A percentile compares a stretch with the other conserved stretches of the same genome.
Conservation (phyloP, 495 filamentous ascomycete species). For the Penicillium coprophilum region DNA sequence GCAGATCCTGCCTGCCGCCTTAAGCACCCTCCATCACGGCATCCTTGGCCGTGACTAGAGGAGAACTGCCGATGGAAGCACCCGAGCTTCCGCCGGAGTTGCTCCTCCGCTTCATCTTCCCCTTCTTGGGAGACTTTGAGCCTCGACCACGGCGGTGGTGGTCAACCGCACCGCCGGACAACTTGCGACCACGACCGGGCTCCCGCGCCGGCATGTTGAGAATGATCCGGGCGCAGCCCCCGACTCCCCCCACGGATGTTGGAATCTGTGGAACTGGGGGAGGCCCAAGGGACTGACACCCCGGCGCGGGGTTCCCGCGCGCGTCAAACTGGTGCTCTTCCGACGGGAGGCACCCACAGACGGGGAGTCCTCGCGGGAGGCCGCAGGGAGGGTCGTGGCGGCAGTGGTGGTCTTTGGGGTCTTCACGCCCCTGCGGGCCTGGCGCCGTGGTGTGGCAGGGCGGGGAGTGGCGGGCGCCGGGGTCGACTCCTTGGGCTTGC, state of each 20-base stretch:
- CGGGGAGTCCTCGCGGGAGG: conserved; percentile 1
- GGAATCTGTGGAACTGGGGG: conserved; percentile 1
- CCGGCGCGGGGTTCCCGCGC: background rate
- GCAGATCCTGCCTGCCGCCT: background rate
- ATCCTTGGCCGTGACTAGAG: background rate
- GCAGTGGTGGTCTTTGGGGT: conserved; percentile 1
- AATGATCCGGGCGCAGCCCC: background rate
- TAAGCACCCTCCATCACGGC: background rate
- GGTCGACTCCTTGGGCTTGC: conserved; percentile 3
- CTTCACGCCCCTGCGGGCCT: background rate
- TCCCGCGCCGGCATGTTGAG: background rate
- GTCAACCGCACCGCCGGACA: background rate
- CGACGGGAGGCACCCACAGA: conserved; percentile 5
- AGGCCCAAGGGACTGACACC: background rate
- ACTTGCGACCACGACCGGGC: background rate
- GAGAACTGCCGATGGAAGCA: background rate
- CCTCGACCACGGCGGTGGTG: background rate
- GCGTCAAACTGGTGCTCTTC: background rate
- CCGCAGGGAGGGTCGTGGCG: conserved; percentile 1
- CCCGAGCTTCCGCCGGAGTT: background rate
- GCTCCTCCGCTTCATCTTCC: background rate
- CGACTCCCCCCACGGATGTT: background rate
- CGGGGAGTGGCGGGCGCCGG: background rate
- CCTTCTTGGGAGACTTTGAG: conserved; percentile 1
- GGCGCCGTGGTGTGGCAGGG: background rate